Conservation (phyloP, 176 grass and related monocot genomes). For the Triticum turgidum region DNA sequence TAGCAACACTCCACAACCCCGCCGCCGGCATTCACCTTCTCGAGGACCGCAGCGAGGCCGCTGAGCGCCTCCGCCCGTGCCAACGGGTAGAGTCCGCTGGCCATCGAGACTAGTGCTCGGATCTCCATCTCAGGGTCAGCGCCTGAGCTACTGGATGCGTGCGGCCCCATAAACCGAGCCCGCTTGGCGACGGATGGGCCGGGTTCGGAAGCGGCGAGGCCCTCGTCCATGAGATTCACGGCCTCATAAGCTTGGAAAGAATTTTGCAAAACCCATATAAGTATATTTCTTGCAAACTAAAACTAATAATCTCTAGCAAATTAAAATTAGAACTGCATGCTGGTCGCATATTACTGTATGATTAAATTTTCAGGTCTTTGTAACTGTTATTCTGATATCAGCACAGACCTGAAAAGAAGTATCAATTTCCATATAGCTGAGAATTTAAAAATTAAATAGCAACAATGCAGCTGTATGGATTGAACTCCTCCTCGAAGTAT, state of each 20-base stretch:
- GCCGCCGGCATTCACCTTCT: slow-evolving; percentile 33
- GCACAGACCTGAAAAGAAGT: too few species aligned
- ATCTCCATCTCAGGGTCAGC: slow-evolving; percentile 19
- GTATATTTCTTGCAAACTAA: neutral
- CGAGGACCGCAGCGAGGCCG: slow-evolving; percentile 48
- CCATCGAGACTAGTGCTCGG: slow-evolving; percentile 49
- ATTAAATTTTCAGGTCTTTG: too few species aligned
- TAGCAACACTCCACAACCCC: slow-evolving; percentile 43
- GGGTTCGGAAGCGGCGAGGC: neutral
- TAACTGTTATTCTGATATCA: too few species aligned
- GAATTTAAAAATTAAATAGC: too few species aligned
- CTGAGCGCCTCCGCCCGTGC: slow-evolving; percentile 49
- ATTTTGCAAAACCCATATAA: neutral
- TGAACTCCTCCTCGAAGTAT: too few species aligned
- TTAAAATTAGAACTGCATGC: too few species aligned
- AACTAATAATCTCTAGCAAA: neutral
- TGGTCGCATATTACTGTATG: too few species aligned
- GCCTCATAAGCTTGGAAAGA: neutral
- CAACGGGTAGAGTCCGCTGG: slow-evolving; percentile 63
- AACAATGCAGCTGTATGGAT: too few species aligned
- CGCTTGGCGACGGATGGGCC: slow-evolving; percentile 25
- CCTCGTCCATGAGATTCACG: slow-evolving; percentile 1
- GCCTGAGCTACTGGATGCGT: neutral
- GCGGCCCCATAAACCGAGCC: slow-evolving; percentile 40
- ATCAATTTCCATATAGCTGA: too few species aligned